Evolutionary conservation across 2,329 filamentous ascomycete species (phyloP), one percentile per base, ranked within the genome.

Genomic region (Pseudogymnoascus sp.): DNA sequence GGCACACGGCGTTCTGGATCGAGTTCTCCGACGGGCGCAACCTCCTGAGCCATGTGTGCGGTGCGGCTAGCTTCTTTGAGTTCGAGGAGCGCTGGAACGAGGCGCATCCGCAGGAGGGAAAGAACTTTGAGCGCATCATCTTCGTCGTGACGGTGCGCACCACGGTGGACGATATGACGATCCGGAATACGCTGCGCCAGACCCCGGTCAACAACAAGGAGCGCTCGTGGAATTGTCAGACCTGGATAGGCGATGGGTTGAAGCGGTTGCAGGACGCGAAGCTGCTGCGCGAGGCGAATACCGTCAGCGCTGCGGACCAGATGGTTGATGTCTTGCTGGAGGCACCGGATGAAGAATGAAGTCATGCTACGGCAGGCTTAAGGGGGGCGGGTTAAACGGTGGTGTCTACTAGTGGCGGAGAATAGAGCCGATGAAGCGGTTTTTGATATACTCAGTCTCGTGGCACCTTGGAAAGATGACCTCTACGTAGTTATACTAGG

Each of bases 171-270:
- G 61, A 62, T 26, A 56, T 62, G 26, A 38, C 38, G 24, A 53
- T 62, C 11, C 43, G 61, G 33, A 62, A 62, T 62, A 62, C 43
- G 11, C 16, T 62, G 19, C 43, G 43, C 24, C 33, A 62, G 22
- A 62, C 31, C 0, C 61, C 61, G 16, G 37, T 62, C 6, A 62
- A 62, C 14, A 62, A 62, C 37, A 53, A 37, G 22, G 61, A 62
- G 43, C 61, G 61, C 43, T 46, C 38, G 14, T 62, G 61, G 61
- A 62, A 62, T 38, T 62, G 61, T 14, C 61, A 62, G 43, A 62
- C n/a, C 14, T 62, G 61, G 61, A 56, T 62, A 16, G 61, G 61
- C 6, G 61, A 62, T 59, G 61, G 28, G n/a, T 14, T 62, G 22
- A 19, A 61, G 37, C 2, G 38, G 33, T 14, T 61, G 24, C 38